Base-by-base conservation (phyloP, 331 rosid genomes). In the Pyrus hybrid region DNA sequence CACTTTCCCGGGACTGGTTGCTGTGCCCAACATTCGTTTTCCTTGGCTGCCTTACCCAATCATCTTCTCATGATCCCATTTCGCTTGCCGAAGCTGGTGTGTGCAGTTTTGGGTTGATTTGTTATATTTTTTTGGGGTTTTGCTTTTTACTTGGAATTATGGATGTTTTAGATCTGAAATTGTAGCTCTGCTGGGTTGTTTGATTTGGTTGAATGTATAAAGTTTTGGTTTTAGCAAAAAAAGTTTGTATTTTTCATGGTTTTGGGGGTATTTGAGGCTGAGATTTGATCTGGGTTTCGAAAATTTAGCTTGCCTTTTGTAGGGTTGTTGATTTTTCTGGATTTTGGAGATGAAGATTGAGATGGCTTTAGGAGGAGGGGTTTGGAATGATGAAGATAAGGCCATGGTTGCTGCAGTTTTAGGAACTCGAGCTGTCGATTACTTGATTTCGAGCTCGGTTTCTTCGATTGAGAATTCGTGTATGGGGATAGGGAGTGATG, bases 311-410 rank as follows among this genome's bases (percentile, higher is more conserved):
- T 58, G 41, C 64, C 71, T 28, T 6, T 22, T 41, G 62, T 35
- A 30, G n/a, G 43, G 71, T 54, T 20, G 47, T 37, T 70, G 58
- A 62, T 54, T 64, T 51, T 83, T 75, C 13, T 51, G 79, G 45
- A 26, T 45, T 63, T 54, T 30, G 63, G 74, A 56, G 83, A 94
- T 94, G 99, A 92, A 90, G 88, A 81, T 84, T 81, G 99, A 88
- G 82, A 80, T 76, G 81, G 91, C 87, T 61, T 76, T 88, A 60
- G 86, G 87, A 29, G 86, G 84, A 41, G 87, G 86, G 80, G 72
- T 77, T 41, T 90, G 96, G 91, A 87, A 86, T 60, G 97, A 90
- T 62, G 99, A 90, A 33, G 99, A 92, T 26, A 88, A 80, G 76
- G 85, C 91, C 37, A 84, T 83, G 92, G 87, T 87, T 63, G 75